Percentiles rank a stretch among this genome's conserved stretches.
These are phyloP conservation scores for Entoloma clypeatum DNA, from an alignment of 1,284 basidiomycete species.

Conservation along the genomic window DNA sequence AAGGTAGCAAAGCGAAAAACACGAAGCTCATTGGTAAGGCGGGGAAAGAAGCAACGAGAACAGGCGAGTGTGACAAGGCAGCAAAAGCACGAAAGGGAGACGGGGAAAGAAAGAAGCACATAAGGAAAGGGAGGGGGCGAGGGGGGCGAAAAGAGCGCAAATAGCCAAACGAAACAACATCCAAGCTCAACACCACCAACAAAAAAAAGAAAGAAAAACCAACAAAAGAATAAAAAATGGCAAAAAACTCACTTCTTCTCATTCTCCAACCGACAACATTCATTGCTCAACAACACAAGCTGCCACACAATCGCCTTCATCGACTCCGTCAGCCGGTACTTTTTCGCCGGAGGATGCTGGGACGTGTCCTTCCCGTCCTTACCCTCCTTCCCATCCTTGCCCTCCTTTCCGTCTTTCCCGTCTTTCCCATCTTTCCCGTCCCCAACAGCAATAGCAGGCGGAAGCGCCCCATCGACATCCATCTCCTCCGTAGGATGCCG, in stretches of 20 bases:
- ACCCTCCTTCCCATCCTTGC: constrained; percentile 26
- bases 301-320: constrained; percentile 79
- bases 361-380: constrained; percentile 31
- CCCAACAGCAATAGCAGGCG: constrained; percentile 8
- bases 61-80: too few species aligned
- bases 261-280: constrained; percentile 75
- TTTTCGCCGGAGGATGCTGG: constrained; percentile 61
- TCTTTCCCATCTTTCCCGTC: constrained; percentile 24
- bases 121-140: too few species aligned
- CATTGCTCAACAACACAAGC: constrained; percentile 74
- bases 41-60: too few species aligned
- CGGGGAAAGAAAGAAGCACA: too few species aligned
- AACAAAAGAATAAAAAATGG: constrained; percentile 6
- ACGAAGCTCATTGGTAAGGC: too few species aligned
- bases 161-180: too few species aligned
- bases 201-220: constrained; percentile 1
- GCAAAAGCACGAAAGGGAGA: too few species aligned
- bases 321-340: constrained; percentile 67
- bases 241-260: constrained; percentile 69
- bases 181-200: constrained; percentile 6
- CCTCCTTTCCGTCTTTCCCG: constrained; percentile 25
- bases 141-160: too few species aligned
- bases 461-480: constrained; percentile 28
- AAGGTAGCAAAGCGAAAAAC: too few species aligned
- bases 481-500: constrained; percentile 41